Conservation (phyloP, 139 green algal genomes). For the Yamagishiella unicocca region DNA sequence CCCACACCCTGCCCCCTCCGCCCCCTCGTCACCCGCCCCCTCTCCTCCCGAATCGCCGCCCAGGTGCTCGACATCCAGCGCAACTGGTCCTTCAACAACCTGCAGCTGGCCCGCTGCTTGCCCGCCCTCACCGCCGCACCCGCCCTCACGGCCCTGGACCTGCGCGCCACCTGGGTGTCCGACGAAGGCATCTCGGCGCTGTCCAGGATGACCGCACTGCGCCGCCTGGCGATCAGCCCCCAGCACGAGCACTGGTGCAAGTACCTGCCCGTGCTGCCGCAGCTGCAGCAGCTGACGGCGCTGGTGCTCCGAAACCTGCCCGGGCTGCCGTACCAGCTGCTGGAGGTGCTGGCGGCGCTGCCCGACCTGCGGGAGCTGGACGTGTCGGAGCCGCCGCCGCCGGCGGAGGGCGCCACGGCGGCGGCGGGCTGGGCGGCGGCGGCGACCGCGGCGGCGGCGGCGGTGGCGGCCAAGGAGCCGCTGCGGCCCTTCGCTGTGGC, state of each 20-base stretch:
- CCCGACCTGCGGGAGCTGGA: conserved; percentile 21
- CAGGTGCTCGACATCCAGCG: conserved; percentile 38
- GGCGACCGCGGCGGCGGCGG: not conserved
- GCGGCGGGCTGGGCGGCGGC: not conserved
- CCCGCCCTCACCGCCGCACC: not conserved
- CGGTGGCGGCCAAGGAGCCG: conserved; percentile 19
- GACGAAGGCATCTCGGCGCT: conserved; percentile 23
- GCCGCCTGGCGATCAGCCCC: conserved; percentile 24
- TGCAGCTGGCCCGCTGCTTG: conserved; percentile 37
- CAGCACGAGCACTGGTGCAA: conserved; percentile 21
- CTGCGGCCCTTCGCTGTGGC: not conserved
- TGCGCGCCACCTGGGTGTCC: conserved; percentile 30
- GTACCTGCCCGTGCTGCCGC: conserved; percentile 26
- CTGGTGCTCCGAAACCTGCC: conserved; percentile 36
- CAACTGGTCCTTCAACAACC: conserved; percentile 46
- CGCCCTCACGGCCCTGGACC: conserved; percentile 15
- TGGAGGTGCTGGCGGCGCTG: conserved; percentile 24
- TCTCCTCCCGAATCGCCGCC: not conserved
- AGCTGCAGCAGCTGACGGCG: not conserved
- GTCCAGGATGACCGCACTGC: not conserved
- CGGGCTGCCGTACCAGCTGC: conserved; percentile 24
- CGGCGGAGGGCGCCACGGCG: not conserved
- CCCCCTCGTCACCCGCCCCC: not conserved
- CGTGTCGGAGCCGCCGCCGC: conserved; percentile 22
- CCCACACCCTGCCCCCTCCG: too few species aligned